A percentile compares a stretch with the other conserved stretches of the same genome.
phyloP scores from a whole-genome alignment of 73 alveolate genomes.

The Paramecium sexaurelia region DNA sequence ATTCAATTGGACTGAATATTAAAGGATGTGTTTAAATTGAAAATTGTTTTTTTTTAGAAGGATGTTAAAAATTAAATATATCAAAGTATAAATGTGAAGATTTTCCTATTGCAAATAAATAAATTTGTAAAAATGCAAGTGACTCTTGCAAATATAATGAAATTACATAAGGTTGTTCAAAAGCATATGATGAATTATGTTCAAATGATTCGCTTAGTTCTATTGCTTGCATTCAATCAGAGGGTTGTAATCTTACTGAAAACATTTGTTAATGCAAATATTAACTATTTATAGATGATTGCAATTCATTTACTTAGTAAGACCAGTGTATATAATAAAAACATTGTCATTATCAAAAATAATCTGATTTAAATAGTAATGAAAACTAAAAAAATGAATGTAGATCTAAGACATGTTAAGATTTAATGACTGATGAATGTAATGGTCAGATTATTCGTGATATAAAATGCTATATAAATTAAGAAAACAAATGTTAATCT shows the following conservation, averaged over 20 bases:
- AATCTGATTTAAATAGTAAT: no score
- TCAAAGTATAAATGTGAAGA: not conserved
- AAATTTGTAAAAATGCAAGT: not conserved
- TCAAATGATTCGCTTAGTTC: not conserved
- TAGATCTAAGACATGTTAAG: not conserved
- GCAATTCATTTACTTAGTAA: not conserved
- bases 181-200: not conserved
- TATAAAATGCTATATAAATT: not conserved
- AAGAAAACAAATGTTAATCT: not conserved
- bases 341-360: not conserved
- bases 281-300: not conserved
- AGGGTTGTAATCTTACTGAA: not conserved
- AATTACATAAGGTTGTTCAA: not conserved
- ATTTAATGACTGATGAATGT: not conserved
- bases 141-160: constrained; percentile 2
- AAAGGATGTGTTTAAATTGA: constrained; percentile 30
- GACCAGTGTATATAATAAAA: not conserved
- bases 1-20: not conserved
- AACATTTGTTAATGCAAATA: not conserved
- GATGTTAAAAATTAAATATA: not conserved
- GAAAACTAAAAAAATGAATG: not conserved
- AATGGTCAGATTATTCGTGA: not conserved
- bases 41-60: not conserved
- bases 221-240: not conserved
- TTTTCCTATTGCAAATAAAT: not conserved